Percentiles rank a stretch among this genome's conserved stretches.
phyloP scores from a whole-genome alignment of 495 filamentous ascomycete species.

The Xylaria intraflava region DNA sequence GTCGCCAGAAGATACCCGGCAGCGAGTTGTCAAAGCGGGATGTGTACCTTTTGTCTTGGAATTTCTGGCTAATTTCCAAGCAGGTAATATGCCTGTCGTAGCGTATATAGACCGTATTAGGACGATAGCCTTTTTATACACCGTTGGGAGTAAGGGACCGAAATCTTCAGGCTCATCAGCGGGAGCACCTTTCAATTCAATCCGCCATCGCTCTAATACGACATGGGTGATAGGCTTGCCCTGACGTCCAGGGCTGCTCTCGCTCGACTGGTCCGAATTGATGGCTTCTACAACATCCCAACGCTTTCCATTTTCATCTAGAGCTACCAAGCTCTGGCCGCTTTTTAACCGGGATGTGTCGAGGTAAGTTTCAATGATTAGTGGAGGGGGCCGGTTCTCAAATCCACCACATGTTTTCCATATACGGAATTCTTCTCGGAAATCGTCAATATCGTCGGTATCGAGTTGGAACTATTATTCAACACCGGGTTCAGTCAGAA shows the following conservation, averaged over 20 bases:
- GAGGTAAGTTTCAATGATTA: conserved; percentile 86
- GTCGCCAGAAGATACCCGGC: conserved; percentile 62
- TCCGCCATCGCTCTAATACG: conserved; percentile 81
- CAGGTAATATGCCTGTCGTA: conserved; percentile 73
- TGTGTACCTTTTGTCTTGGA: conserved; percentile 59
- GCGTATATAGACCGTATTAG: conserved; percentile 90
- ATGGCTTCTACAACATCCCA: conserved; percentile 89
- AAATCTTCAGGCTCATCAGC: conserved; percentile 56
- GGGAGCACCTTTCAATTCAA: conserved; percentile 60
- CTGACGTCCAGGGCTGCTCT: conserved; percentile 39
- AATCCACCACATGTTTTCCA: conserved; percentile 75
- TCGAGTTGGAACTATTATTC: conserved; percentile 82
- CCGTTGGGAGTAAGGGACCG: conserved; percentile 66
- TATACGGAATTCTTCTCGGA: conserved; percentile 67
- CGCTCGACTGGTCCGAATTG: conserved; percentile 51
- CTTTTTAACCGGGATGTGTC: conserved; percentile 73
- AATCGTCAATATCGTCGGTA: conserved; percentile 81
- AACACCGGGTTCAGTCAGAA: conserved; percentile 13
- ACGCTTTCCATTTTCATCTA: conserved; percentile 81
- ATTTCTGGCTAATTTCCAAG: conserved; percentile 75
- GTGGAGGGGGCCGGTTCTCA: conserved; percentile 70
- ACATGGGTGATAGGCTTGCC: conserved; percentile 54
- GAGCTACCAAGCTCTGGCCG: conserved; percentile 78
- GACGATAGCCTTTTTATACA: conserved; percentile 94
- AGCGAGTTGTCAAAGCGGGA: conserved; percentile 65